These are phyloP conservation scores for Durio zibethinus DNA, from an alignment of 345 rosid species.

Conservation along the genomic window DNA sequence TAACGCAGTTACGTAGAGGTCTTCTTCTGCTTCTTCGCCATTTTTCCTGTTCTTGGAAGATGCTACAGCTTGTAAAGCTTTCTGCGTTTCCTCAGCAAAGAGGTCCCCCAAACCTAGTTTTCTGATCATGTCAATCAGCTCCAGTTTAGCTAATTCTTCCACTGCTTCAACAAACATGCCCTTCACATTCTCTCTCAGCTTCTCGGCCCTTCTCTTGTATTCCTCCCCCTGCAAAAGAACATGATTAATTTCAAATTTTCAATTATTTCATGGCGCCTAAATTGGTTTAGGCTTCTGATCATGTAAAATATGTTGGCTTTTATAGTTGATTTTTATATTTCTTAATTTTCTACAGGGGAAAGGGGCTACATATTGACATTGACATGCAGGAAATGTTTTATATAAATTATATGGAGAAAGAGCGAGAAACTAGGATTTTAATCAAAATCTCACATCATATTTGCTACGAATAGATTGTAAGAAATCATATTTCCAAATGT, in stretches of 20 bases:
- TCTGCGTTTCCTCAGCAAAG: constrained; percentile 34
- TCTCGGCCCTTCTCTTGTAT: constrained; percentile 7
- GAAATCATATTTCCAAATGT: constrained; percentile 46
- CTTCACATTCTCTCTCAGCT: constrained; percentile 27
- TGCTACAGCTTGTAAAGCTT: constrained; percentile 21
- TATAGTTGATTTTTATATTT: background rate
- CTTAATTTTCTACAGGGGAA: background rate
- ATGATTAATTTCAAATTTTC: background rate
- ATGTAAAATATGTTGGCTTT: background rate
- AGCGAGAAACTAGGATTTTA: background rate
- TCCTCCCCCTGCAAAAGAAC: constrained; percentile 28
- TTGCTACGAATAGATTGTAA: constrained; percentile 33
- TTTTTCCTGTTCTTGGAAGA: background rate
- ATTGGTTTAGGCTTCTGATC: background rate
- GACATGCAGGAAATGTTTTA: background rate
- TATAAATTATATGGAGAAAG: background rate
- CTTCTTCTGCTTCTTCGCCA: background rate
- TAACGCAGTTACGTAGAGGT: constrained; percentile 33
- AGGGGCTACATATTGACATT: background rate
- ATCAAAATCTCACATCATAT: constrained; percentile 32
- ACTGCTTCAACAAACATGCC: constrained; percentile 20
- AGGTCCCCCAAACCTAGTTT: constrained; percentile 37
- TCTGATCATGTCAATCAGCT: constrained; percentile 32
- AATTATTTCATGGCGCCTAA: background rate
- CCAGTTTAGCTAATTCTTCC: constrained; percentile 26